Percentiles rank a stretch among this genome's conserved stretches.
These are phyloP conservation scores for Saccharomycopsis sp. DNA, from an alignment of 805 yeast genomes.

Conservation along the genomic window DNA sequence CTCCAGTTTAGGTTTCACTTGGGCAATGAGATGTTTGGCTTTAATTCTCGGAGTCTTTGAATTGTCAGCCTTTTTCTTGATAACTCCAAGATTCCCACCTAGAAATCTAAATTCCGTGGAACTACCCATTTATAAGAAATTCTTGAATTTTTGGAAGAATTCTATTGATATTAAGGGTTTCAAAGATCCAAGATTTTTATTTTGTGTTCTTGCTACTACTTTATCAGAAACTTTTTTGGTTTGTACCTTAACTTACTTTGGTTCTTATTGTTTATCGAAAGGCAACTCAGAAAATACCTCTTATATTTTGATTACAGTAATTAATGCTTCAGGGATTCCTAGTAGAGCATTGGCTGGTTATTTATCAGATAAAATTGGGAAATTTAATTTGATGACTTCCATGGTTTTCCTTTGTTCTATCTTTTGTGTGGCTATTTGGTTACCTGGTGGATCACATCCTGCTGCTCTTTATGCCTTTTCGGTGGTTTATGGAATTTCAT, in stretches of 20 bases:
- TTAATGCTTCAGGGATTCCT: conserved; percentile 26
- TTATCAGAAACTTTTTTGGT: conserved; percentile 37
- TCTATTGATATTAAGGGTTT: conserved; percentile 23
- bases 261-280: conserved; percentile 38
- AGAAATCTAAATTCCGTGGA: conserved; percentile 8
- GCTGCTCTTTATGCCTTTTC: conserved; percentile 35
- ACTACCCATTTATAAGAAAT: not conserved
- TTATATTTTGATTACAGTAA: conserved; percentile 32
- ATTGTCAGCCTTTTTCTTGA: conserved; percentile 21
- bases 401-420: conserved; percentile 27
- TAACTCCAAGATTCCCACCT: conserved; percentile 26
- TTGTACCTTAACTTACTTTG: conserved; percentile 36
- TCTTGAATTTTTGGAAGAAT: not conserved
- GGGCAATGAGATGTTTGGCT: conserved; percentile 43
- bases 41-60: conserved; percentile 23
- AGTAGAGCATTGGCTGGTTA: conserved; percentile 28
- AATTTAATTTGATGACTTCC: conserved; percentile 36
- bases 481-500: conserved; percentile 41
- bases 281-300: conserved; percentile 32
- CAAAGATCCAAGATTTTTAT: conserved; percentile 33
- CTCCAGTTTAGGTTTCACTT: conserved; percentile 35
- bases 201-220: conserved; percentile 34
- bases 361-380: conserved; percentile 31
- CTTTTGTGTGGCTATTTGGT: conserved; percentile 31
- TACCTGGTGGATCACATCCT: conserved; percentile 29